Evolutionary conservation across 2,329 filamentous ascomycete genomes (phyloP).

Genomic region (Pseudogymnoascus sp.): DNA sequence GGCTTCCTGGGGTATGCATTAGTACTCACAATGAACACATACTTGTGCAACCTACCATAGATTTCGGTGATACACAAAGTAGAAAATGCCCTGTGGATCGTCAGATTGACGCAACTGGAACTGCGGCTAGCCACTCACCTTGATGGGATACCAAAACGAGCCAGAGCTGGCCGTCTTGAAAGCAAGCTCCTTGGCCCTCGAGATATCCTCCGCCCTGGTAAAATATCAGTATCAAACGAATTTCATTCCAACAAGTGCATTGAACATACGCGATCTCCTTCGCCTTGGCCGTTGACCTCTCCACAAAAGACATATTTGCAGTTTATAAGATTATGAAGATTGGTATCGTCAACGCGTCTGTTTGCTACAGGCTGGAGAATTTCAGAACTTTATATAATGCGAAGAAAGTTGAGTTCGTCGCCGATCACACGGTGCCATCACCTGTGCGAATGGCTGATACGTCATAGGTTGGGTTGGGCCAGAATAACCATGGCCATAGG

Average conservation of each 20-base stretch:
- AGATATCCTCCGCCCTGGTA: constrained; percentile 58
- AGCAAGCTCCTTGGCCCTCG: constrained; percentile 54
- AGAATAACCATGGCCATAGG: neutral
- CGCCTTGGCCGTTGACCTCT: constrained; percentile 19
- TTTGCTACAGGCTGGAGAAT: neutral
- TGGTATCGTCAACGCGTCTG: neutral
- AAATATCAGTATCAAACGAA: constrained; percentile 13
- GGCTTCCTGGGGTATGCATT: constrained; percentile 31
- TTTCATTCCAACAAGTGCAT: neutral
- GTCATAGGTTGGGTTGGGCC: neutral
- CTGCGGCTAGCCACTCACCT: constrained; percentile 31
- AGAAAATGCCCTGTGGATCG: constrained; percentile 45
- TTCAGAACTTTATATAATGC: neutral
- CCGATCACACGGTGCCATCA: neutral
- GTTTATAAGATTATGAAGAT: neutral
- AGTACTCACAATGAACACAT: neutral
- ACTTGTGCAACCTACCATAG: constrained; percentile 37
- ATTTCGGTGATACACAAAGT: constrained; percentile 46
- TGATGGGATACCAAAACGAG: constrained; percentile 81
- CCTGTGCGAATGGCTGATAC: neutral
- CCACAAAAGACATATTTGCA: constrained; percentile 1
- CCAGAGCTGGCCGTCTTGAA: constrained; percentile 64
- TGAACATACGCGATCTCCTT: constrained; percentile 28
- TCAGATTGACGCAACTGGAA: constrained; percentile 11
- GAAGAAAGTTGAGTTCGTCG: neutral